Base-by-base conservation (phyloP, 768 basidiomycete species). In the Clavulina sp. region DNA sequence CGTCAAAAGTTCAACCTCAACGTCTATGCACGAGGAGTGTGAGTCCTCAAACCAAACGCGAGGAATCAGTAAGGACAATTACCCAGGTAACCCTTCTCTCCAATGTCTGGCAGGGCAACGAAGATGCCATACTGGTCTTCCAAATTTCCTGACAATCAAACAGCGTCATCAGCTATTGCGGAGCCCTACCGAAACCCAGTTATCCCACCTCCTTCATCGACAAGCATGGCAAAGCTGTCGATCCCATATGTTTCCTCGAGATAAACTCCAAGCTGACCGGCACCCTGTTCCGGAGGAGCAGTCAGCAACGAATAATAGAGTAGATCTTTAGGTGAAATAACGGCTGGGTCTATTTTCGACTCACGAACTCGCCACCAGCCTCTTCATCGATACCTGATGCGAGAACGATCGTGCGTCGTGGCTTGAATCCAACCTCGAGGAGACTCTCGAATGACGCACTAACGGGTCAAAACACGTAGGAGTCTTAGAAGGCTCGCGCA, bases 131-230 rank as follows among this genome's bases (percentile, higher is more conserved):
- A 72, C 23, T 26, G 13, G 9, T n/a, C 13, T 9, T 13, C 23
- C 9, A 13, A 46, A 24, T 23, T 46, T 9, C 24, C 16, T 46
- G 43, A 26, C 13, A 9, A 13, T 46, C 13, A 9, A 26, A 13
- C 9, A 46, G 16, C 9, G 1, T 9, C 13, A 65, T 9, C 75
- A 62, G 7, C 69, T 66, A 4, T 78, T 79, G 51, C 68, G 13
- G 36, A 9, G 19, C 31, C 9, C 16, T n/a, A 13, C 6, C 26
- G 18, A 49, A 67, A 46, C 9, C 49, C 30, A 6, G 7, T 30
- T 24, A 62, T 47, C 68, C 59, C 62, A 78, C 85, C 76, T 32
- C 91, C 89, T 69, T 96, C 92, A 60, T 96, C 92, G 30, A 96
- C 70, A 41, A 95, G 63, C 61, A 93, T 70, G 0, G 83, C 77